Percentiles rank a stretch among this genome's conserved stretches.
These are phyloP conservation scores for Aspergillus ruber DNA, from an alignment of 2,329 filamentous ascomycete species.

Conservation along the genomic window DNA sequence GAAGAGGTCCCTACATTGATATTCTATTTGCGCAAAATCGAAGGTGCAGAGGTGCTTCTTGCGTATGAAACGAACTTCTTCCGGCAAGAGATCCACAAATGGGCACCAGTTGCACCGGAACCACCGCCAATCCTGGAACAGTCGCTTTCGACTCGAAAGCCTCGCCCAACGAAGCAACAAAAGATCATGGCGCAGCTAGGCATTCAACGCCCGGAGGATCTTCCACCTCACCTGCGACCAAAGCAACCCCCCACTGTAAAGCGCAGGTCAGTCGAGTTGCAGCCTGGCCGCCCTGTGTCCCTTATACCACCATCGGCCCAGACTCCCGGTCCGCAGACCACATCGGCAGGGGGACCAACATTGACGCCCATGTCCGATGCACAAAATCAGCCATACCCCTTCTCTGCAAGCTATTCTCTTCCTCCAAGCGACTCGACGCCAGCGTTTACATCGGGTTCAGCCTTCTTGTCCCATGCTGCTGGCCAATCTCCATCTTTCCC, in stretches of 20 bases:
- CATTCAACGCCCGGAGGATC: conserved; percentile 81
- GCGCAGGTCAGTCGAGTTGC: conserved; percentile 59
- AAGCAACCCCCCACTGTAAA: conserved; percentile 66
- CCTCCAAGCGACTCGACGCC: conserved; percentile 31
- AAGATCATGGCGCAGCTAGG: conserved; percentile 87
- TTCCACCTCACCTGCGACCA: conserved; percentile 74
- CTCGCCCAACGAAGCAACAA: conserved; percentile 91
- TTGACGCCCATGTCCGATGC: conserved; percentile 27
- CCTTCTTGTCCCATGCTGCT: conserved; percentile 32
- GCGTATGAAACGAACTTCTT: conserved; percentile 97
- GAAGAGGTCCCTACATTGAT: conserved; percentile 85
- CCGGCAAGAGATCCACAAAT: conserved; percentile 89
- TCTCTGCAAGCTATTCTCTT: conserved; percentile 35
- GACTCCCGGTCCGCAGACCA: conserved; percentile 23
- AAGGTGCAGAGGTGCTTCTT: conserved; percentile 89
- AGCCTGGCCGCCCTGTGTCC: conserved; percentile 18
- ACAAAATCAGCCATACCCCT: conserved; percentile 28
- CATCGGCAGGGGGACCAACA: conserved; percentile 26
- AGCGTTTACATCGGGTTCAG: conserved; percentile 28
- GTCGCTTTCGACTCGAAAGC: conserved; percentile 89
- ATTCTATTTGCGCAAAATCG: conserved; percentile 94
- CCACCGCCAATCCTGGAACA: conserved; percentile 79
- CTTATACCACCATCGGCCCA: conserved; percentile 25
- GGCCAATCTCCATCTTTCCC: conserved; percentile 34
- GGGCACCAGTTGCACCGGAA: conserved; percentile 80